phyloP scores from a whole-genome alignment of 78 protist genomes.

The Ministeria vibrans region DNA sequence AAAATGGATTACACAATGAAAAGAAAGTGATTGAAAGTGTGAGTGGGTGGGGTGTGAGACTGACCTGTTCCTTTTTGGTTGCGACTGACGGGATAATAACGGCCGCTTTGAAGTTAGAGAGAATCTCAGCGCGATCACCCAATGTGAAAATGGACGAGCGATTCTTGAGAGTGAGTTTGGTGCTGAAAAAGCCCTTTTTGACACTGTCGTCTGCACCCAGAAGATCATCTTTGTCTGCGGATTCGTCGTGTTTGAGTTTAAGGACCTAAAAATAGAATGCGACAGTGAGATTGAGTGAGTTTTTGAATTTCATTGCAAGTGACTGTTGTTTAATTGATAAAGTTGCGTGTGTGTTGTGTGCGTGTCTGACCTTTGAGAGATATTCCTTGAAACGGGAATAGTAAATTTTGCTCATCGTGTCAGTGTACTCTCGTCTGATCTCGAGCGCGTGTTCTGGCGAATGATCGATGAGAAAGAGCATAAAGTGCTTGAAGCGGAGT shows the following conservation, averaged over 20 bases:
- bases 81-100: neutral
- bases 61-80: neutral
- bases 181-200: neutral
- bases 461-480: neutral
- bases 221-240: slow-evolving; percentile 7
- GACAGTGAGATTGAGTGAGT: too few species aligned
- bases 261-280: too few species aligned
- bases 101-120: neutral
- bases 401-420: neutral
- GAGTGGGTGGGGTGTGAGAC: too few species aligned
- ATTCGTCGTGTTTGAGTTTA: neutral
- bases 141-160: neutral
- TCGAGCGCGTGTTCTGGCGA: neutral
- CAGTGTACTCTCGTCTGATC: neutral
- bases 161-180: neutral
- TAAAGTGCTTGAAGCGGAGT: neutral
- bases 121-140: neutral
- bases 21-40: too few species aligned
- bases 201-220: slow-evolving; percentile 13
- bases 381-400: neutral
- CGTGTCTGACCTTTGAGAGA: neutral
- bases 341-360: too few species aligned
- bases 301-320: too few species aligned
- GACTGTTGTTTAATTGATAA: too few species aligned
- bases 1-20: too few species aligned